Evolutionary conservation across 257 asterid species (phyloP).

Genomic region (Solanum paucissectum): DNA sequence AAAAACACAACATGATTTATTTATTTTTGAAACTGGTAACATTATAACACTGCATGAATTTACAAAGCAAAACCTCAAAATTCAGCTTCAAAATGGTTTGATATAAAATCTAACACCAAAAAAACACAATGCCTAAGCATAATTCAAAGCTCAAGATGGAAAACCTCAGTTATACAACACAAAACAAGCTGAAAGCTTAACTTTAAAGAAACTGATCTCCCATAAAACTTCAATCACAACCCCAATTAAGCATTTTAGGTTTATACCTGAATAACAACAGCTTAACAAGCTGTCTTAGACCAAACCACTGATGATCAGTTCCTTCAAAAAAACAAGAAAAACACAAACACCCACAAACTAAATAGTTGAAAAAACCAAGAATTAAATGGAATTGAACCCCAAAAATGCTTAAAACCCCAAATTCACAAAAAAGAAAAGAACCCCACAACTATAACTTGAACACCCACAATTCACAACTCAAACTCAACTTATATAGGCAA

Average conservation of each 20-base stretch:
- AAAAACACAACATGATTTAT: background rate
- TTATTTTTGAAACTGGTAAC: background rate
- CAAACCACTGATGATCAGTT: background rate
- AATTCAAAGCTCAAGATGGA: background rate
- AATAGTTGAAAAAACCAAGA: background rate
- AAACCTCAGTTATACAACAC: background rate
- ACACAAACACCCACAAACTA: background rate
- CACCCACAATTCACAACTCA: background rate
- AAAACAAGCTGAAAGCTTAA: background rate
- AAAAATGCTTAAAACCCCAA: background rate
- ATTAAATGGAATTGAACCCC: background rate
- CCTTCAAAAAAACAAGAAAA: background rate
- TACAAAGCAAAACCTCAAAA: background rate
- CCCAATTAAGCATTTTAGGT: background rate
- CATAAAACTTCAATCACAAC: background rate
- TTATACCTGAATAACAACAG: background rate
- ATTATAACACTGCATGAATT: background rate
- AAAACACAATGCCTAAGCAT: background rate
- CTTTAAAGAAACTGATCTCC: background rate
- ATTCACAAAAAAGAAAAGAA: background rate
- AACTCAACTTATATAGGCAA: background rate
- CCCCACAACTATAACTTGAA: background rate
- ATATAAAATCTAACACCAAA: background rate
- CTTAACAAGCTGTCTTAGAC: background rate
- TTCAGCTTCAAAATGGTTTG: background rate